These are phyloP conservation scores for Thalassiosira exigua DNA, from an alignment of 352 stramenopile species.

Conservation along the genomic window DNA sequence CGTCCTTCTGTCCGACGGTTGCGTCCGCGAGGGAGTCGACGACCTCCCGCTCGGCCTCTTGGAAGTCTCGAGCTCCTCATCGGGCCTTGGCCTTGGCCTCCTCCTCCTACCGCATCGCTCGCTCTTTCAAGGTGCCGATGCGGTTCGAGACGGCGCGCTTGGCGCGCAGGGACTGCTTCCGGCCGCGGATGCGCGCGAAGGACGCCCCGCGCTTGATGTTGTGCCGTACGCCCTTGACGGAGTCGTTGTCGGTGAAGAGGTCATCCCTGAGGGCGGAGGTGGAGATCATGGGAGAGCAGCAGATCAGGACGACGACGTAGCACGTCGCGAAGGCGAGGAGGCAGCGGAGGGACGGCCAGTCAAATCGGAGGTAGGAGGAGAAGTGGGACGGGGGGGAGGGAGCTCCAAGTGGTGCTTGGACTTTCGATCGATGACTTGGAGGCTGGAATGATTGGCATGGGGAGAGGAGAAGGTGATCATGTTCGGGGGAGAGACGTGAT, in stretches of 20 bases:
- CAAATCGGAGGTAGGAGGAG: conserved; percentile 44
- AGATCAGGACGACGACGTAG: conserved; percentile 46
- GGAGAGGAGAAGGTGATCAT: too few species aligned
- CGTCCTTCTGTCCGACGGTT: conserved; percentile 22
- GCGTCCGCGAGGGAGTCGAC: conserved; percentile 6
- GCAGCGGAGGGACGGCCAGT: conserved; percentile 1
- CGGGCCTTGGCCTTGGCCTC: conserved; percentile 12
- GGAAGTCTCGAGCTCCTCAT: background rate
- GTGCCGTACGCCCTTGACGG: background rate
- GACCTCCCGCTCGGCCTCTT: conserved; percentile 8
- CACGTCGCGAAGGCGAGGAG: conserved; percentile 25
- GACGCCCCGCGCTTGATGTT: conserved; percentile 22
- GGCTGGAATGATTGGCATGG: too few species aligned
- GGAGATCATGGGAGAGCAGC: conserved; percentile 44
- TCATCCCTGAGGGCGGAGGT: background rate
- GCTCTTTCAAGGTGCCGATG: conserved; percentile 37
- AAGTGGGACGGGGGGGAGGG: conserved; percentile 7
- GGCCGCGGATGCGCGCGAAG: conserved; percentile 43
- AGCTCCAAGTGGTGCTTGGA: conserved; percentile 6
- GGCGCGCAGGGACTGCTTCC: conserved; percentile 16
- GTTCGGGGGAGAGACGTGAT: too few species aligned
- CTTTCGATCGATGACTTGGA: too few species aligned
- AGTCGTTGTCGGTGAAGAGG: conserved; percentile 18
- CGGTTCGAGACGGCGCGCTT: conserved; percentile 12
- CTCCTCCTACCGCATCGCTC: conserved; percentile 31